Evolutionary conservation across 306 rosid genomes (phyloP).

Genomic region (Canavalia gladiata): DNA sequence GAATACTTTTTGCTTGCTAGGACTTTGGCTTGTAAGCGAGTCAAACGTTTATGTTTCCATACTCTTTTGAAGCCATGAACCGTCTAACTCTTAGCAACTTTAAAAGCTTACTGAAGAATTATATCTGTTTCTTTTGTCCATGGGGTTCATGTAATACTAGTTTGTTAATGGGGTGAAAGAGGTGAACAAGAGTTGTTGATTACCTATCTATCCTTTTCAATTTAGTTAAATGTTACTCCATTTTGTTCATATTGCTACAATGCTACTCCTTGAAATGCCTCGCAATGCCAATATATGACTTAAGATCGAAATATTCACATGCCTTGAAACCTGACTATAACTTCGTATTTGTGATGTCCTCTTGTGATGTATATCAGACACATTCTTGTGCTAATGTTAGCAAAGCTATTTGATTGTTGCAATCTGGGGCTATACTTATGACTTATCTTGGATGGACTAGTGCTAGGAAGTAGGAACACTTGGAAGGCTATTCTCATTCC

Average conservation of each 20-base stretch:
- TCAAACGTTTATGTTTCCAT: conserved; percentile 24
- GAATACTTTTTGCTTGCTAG: not conserved
- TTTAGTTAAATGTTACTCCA: conserved; percentile 1
- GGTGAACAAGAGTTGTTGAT: conserved; percentile 19
- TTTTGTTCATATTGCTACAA: conserved; percentile 33
- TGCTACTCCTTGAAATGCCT: conserved; percentile 34
- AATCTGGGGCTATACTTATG: conserved; percentile 7
- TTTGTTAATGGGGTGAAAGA: conserved; percentile 22
- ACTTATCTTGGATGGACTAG: conserved; percentile 23
- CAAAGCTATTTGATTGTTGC: conserved; percentile 41
- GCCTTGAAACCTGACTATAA: conserved; percentile 31
- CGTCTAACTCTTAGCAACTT: conserved; percentile 10
- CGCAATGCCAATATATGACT: conserved; percentile 25
- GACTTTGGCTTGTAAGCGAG: conserved; percentile 10
- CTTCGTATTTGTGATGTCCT: conserved; percentile 9
- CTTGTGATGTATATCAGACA: conserved; percentile 28
- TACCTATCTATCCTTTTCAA: conserved; percentile 7
- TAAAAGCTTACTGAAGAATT: conserved; percentile 21
- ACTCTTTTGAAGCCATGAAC: conserved; percentile 28
- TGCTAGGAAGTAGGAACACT: conserved; percentile 32
- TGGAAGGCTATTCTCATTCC: conserved; percentile 12
- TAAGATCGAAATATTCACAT: conserved; percentile 9
- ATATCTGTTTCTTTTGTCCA: conserved; percentile 30
- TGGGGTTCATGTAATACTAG: conserved; percentile 18
- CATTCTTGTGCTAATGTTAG: conserved; percentile 17